Evolutionary conservation across 2,329 filamentous ascomycete species (phyloP), one percentile per base, ranked within the genome.

Genomic region (Colletotrichum cuscutae): DNA sequence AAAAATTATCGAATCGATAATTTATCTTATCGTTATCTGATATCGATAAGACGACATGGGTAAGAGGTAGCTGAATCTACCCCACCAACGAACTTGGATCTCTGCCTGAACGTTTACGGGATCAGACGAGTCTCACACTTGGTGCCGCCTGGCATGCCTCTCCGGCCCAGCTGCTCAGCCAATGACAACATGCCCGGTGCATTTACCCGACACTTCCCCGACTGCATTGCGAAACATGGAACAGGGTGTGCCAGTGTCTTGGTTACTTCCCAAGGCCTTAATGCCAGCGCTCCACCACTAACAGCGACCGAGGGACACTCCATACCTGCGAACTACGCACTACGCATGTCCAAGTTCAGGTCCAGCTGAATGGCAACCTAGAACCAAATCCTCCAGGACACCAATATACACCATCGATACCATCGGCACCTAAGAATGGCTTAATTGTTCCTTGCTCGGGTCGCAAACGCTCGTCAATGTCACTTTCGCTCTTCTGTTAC

Each of bases 191-290:
- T 26, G 13, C 28, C 11, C 35, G 30, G 54, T 59, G 70, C 70
- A 70, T 72, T 71, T 70, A 72, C 56, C 70, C 66, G 59, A 72
- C 46, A 72, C 66, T 72, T 72, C 42, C 59, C 70, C 60, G 70
- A 65, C 54, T 72, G 70, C 67, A 73, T 72, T 73, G 68, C 71
- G 71, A 73, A 73, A 73, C 71, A 67, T 72, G 68, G 68, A 73
- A 68, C 26, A 66, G 71, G 57, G 54, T 70, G 42, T 71, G 65
- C 60, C 71, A 71, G 71, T 61, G 71, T 71, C 68, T 71, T 67
- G 67, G 56, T 63, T 63, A 73, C 60, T 68, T 73, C 28, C 59
- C 58, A 59, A 57, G 56, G 46, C 59, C 66, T 49, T 71, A 60
- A 72, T 72, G 70, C 70, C 60, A 70, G 66, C 60, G 70, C 66